Percentiles rank a stretch among this genome's conserved stretches.
Conservation (phyloP, 1,284 basidiomycete species). For the Ceratobasidium sp. region DNA sequence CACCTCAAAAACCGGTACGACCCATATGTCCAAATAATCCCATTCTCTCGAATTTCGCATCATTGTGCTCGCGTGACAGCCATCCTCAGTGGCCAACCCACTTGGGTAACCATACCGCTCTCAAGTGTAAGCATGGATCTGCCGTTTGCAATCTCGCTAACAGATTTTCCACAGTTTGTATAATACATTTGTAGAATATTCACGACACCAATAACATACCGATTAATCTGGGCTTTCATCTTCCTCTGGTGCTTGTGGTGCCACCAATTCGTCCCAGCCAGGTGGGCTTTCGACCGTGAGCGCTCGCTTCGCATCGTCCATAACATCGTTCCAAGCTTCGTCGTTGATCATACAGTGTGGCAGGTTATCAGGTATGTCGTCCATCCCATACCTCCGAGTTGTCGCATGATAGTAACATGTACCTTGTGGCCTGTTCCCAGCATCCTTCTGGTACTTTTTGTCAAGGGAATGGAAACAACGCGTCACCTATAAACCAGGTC, state of each 20-base stretch:
- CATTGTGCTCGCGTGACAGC: conserved; percentile 1
- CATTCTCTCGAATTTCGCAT: neutral
- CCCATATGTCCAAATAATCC: neutral
- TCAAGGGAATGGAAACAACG: neutral
- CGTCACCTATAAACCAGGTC: neutral
- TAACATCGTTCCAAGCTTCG: neutral
- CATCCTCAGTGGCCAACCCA: neutral
- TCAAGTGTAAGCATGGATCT: neutral
- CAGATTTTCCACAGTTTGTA: neutral
- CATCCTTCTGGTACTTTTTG: neutral
- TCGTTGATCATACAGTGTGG: neutral
- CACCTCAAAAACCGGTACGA: neutral
- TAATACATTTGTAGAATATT: neutral
- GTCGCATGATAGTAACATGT: neutral
- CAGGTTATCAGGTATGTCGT: conserved; percentile 4
- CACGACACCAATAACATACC: neutral
- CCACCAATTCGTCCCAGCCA: neutral
- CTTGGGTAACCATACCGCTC: conserved; percentile 4
- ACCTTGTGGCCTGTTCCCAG: neutral
- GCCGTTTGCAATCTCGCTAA: neutral
- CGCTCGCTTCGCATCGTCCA: neutral
- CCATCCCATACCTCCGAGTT: neutral
- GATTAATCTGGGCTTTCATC: too few relatives aligned
- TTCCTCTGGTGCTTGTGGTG: too few relatives aligned
- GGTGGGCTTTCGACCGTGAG: neutral